Evolutionary conservation across 73 alveolate genomes (phyloP), one percentile per base, ranked within the genome.

Genomic region (Blepharisma japonicum): DNA sequence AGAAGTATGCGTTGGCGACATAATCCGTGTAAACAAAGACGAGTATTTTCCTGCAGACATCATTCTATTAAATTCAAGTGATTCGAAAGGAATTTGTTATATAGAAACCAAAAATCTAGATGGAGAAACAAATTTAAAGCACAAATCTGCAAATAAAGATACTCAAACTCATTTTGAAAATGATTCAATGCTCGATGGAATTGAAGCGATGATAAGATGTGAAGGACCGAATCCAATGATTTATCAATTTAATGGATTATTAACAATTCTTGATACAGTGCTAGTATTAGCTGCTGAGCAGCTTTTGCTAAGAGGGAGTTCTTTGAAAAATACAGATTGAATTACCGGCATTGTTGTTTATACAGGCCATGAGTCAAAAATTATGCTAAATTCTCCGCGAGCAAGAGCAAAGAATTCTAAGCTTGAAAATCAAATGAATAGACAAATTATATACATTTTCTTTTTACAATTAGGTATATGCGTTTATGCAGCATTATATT

Each of bases 41-140:
- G 98, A 96, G 68, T 85, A 83, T 66, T 93, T 98, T 53, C 99
- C 99, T 4, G 98, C 99, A 6, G 99, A 98, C 82, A 74, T 98
- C 86, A 86, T 96, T 9, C 85, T 97, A 6, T 76, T 98, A 49
- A 97, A 93, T 25, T 84, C 98, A 53, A 88, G 96, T 18, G 89
- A 89, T 32, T 96, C 87, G 6, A 97, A 91, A 9, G 99, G 99
- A 38, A 90, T 91, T 32, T 91, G 98, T 77, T 98, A 88, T 81
- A 98, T 97, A 25, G 96, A 95, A 72, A 97, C 99, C 7, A 61
- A 61, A 23, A 61, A 53, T 38, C 38, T 77, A 66, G 99, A 98
- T 89, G 99, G 99, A 0, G 99, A 98, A 90, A 97, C 97, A 87
- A 97, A 96, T 76, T 83, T 97, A 55, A 98, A 98, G 89, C 91